These are phyloP conservation scores for Parmelia sp. DNA, from an alignment of 495 filamentous ascomycete genomes.

Conservation along the genomic window DNA sequence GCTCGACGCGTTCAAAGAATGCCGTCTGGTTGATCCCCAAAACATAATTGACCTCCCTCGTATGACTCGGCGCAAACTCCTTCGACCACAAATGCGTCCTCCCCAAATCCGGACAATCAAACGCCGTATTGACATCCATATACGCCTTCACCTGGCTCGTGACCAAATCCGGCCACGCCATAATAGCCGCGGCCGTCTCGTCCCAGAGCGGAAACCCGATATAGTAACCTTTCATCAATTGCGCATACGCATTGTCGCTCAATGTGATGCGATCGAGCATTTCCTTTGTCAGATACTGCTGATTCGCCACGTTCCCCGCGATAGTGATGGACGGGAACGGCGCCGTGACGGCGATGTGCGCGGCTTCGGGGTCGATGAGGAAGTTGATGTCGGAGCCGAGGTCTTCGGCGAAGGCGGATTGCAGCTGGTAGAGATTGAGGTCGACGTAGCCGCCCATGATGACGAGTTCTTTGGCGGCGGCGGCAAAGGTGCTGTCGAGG, in stretches of 20 bases:
- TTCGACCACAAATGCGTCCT: conserved; percentile 35
- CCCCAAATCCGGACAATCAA: conserved; percentile 35
- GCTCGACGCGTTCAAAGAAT: conserved; percentile 17
- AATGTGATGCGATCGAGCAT: conserved; percentile 29
- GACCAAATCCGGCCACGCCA: conserved; percentile 33
- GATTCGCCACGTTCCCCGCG: conserved; percentile 38
- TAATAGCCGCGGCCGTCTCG: conserved; percentile 37
- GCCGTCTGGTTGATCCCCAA: conserved; percentile 28
- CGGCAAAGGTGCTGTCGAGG: conserved; percentile 33
- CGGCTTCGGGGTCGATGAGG: conserved; percentile 40
- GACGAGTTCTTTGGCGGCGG: conserved; percentile 36
- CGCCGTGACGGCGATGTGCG: conserved; percentile 38
- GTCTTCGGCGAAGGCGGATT: conserved; percentile 27
- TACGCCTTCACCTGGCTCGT: conserved; percentile 31
- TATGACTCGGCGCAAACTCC: conserved; percentile 30
- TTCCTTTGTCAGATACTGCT: conserved; percentile 30
- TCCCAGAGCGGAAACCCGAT: conserved; percentile 38
- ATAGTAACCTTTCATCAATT: conserved; percentile 35
- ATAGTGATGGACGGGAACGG: conserved; percentile 39
- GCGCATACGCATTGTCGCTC: conserved; percentile 29
- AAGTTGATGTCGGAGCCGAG: conserved; percentile 39
- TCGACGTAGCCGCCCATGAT: conserved; percentile 41
- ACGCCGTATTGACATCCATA: conserved; percentile 34
- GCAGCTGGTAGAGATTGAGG: conserved; percentile 35
- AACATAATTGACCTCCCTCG: conserved; percentile 33